These are phyloP conservation scores for Gossypium sturtianum DNA, from an alignment of 345 rosid genomes.

Conservation along the genomic window DNA sequence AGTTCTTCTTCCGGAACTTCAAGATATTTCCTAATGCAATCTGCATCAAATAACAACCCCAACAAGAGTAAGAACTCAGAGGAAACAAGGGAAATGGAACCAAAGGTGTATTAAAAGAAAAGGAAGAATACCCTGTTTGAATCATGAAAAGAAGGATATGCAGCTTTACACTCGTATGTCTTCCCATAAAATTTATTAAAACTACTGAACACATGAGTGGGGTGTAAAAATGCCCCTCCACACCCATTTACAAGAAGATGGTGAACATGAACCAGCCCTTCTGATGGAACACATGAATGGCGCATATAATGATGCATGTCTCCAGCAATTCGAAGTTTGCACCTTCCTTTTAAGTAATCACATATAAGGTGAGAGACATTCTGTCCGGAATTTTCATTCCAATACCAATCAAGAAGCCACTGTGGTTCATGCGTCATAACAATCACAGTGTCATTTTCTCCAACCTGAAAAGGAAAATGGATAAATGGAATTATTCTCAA, in stretches of 20 bases:
- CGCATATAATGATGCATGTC: constrained; percentile 99
- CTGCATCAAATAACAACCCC: constrained; percentile 37
- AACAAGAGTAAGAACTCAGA: constrained; percentile 12
- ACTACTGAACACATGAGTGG: constrained; percentile 85
- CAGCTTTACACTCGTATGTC: constrained; percentile 69
- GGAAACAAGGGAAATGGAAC: constrained; percentile 13
- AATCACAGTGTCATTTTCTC: constrained; percentile 69
- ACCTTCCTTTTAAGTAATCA: constrained; percentile 81
- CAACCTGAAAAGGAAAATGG: constrained; percentile 37
- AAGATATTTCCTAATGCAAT: constrained; percentile 97
- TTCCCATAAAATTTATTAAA: constrained; percentile 60
- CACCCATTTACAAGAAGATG: constrained; percentile 96
- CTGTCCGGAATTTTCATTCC: constrained; percentile 68
- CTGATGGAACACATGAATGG: constrained; percentile 77
- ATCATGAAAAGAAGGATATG: constrained; percentile 94
- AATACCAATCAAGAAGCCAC: constrained; percentile 99
- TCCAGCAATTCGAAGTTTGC: constrained; percentile 91
- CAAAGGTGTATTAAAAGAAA: constrained; percentile 2
- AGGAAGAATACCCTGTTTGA: constrained; percentile 73
- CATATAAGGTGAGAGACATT: constrained; percentile 76
- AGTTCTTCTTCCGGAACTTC: constrained; percentile 97
- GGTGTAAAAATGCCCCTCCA: constrained; percentile 98
- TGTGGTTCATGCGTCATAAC: constrained; percentile 91
- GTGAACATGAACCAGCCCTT: constrained; percentile 65
- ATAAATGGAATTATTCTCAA: no score